Base-by-base conservation (phyloP, 73 alveolate genomes). In the Diophrys sp. region DNA sequence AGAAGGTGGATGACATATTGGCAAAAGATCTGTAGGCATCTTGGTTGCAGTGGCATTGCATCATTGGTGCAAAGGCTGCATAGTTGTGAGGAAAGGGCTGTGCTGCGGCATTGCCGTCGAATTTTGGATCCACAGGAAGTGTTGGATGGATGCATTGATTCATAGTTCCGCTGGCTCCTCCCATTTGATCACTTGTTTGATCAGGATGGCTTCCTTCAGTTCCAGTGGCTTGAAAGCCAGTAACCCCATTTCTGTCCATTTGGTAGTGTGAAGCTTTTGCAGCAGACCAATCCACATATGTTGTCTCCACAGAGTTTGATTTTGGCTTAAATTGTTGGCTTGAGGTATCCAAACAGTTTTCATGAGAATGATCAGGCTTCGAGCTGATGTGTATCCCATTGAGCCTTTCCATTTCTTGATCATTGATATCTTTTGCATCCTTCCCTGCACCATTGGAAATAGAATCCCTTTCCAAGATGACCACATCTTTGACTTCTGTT, bases 51-150 rank as follows among this genome's bases (percentile, higher is more conserved):
- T 53, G 67, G 67, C 67, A 53, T 53, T 53, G 67, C 67, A 53
- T 53, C 67, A 53, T 53, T 53, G 67, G 67, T 53, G 67, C 67
- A 53, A 53, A 53, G 67, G 67, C 67, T 53, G 67, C 67, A 53
- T 53, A 53, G 67, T 53, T 53, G 67, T 53, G 67, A 53, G 67
- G 67, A 53, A 53, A 53, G 67, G 67, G 67, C 67, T 53, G 67
- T 53, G 67, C 67, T 53, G 67, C 67, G 67, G 67, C 67, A 53
- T 53, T 53, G 67, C 67, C 67, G 67, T 53, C 67, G 67, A 53
- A 53, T 53, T 53, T 53, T 53, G 67, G 67, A 53, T 53, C 67
- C 67, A 53, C 67, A 53, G 67, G 67, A 53, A 53, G 67, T 53
- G 67, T 53, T 53, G 67, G 67, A 53, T 53, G 67, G 67, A 53